Conservation (phyloP, 768 basidiomycete species). For the Chiua virens region DNA sequence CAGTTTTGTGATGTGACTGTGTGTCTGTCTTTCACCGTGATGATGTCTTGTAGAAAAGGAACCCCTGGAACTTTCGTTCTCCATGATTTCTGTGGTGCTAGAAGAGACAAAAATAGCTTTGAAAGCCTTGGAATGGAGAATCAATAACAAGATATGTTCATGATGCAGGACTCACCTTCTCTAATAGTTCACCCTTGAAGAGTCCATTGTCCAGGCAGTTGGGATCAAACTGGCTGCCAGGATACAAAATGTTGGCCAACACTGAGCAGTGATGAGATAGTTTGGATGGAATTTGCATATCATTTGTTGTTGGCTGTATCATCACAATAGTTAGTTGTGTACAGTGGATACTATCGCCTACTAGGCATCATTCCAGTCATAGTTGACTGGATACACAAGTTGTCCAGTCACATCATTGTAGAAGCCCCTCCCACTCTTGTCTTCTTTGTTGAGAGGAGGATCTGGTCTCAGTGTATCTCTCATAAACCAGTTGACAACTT, state of each 20-base stretch:
- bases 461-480: no score
- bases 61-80: not conserved
- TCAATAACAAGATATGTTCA: no score
- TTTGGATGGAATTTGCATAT: not conserved
- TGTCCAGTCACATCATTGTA: no score
- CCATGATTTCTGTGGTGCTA: not conserved
- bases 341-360: no score
- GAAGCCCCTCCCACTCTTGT: no score
- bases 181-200: not conserved
- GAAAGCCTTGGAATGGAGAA: no score
- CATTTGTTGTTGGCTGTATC: not conserved
- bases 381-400: no score
- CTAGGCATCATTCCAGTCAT: no score
- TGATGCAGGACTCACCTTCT: not conserved
- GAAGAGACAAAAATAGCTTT: no score
- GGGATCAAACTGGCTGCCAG: not conserved
- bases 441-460: no score
- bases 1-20: not conserved
- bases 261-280: not conserved
- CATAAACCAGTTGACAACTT: no score
- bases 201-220: not conserved
- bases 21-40: not conserved
- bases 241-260: slow-evolving; percentile 5
- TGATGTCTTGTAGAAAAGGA: no score
- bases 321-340: not conserved